Evolutionary conservation across 495 filamentous ascomycete species (phyloP).

Genomic region (Cercophora samala): DNA sequence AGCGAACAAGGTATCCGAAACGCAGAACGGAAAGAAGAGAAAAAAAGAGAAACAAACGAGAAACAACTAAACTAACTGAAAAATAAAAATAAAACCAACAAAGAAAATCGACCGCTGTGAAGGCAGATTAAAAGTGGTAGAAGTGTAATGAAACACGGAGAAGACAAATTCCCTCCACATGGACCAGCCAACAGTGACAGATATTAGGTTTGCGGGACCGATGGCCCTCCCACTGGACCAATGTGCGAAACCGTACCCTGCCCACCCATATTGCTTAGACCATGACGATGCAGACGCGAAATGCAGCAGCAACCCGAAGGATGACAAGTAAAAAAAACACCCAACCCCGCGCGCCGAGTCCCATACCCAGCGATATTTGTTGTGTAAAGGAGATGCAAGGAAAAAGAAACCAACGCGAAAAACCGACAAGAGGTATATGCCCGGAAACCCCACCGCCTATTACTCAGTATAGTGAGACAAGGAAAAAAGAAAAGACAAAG

Average conservation of each 20-base stretch:
- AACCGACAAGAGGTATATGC: conserved; percentile 49
- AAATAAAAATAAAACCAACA: conserved; percentile 15
- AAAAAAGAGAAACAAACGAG: conserved; percentile 23
- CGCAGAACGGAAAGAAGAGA: conserved; percentile 23
- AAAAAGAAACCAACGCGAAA: conserved; percentile 31
- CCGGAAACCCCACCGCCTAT: conserved; percentile 40
- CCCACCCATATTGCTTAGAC: conserved; percentile 44
- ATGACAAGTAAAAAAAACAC: conserved; percentile 28
- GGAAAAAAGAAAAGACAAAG: conserved; percentile 28
- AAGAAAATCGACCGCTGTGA: conserved; percentile 18
- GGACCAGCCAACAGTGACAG: conserved; percentile 54
- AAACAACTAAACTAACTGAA: conserved; percentile 19
- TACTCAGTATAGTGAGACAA: conserved; percentile 14
- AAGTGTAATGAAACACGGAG: conserved; percentile 49
- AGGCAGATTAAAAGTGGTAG: conserved; percentile 39
- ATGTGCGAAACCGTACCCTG: conserved; percentile 44
- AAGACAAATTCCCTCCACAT: conserved; percentile 41
- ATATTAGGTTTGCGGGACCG: conserved; percentile 51
- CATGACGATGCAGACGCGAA: conserved; percentile 44
- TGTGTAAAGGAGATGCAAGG: conserved; percentile 27
- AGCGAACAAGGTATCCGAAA: conserved; percentile 44
- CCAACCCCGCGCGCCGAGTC: conserved; percentile 31
- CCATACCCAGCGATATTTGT: conserved; percentile 20
- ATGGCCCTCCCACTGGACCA: conserved; percentile 39
- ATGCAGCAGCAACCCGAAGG: conserved; percentile 31